Evolutionary conservation across 1,284 basidiomycete genomes (phyloP), one percentile per base, ranked within the genome.

Genomic region (Puccinia hordei): DNA sequence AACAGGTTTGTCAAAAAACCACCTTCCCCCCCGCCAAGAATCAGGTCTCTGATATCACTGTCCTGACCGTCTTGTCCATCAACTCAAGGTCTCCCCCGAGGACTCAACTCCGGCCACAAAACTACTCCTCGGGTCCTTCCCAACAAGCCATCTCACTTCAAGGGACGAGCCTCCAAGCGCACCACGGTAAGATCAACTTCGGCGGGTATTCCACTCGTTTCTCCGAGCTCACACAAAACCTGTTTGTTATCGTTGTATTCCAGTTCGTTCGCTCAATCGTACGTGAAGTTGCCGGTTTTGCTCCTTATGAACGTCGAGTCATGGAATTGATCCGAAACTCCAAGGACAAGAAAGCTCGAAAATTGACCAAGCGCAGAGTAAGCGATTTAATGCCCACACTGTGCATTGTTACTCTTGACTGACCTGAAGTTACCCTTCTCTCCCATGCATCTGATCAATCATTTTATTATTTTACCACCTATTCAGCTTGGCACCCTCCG

Each of bases 351-450:
- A 96, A 95, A 89, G 95, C 95, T 82, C 90, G 93, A 87, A 98
- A 97, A 89, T 89, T 97, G 88, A 95, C 94, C 84, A 98, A 98
- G 91, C 96, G 95, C 89, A 91, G 94, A 89, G 94, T 96, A 86
- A 84, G 94, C 86, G 46, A 35, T 24, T 10, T 53, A 51, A 76
- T 73, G 49, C 35, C 46, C 63, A 41, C 38, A 4, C 76, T 33
- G 22, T 38, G 1, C 59, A 49, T 49, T 13, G 46, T 3, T 49
- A 19, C 15, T 15, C 8, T 49, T 17, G 8, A 49, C 13, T 49
- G 17, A 49, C 38, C 38, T 41, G 6, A 12, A 41, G 38, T 6
- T 12, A 41, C 38, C 12, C 38, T 5, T 59, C 27, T n/a, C 2
- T 69, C 53, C 49, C 33, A 46, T 57, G 15, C 35, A 66, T 30